Evolutionary conservation across 495 filamentous ascomycete genomes (phyloP).

Genomic region (Podospora didyma): DNA sequence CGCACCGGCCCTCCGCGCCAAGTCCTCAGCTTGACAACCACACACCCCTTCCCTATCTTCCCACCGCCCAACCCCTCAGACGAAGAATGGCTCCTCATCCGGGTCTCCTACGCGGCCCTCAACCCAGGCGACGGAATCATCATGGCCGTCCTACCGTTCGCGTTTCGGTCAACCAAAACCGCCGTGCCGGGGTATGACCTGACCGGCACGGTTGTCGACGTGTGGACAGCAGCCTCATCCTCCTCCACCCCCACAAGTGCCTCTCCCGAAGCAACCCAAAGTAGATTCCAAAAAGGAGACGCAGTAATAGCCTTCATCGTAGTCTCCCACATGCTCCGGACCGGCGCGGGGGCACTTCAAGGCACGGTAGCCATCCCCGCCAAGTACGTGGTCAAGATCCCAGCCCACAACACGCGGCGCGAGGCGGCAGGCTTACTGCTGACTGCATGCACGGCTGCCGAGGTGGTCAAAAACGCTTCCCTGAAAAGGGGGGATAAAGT

Average conservation of each 20-base stretch:
- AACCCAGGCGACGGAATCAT: conserved; percentile 37
- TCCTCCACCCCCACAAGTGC: not conserved
- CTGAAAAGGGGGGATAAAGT: conserved; percentile 25
- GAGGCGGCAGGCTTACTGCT: conserved; percentile 34
- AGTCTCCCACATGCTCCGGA: conserved; percentile 19
- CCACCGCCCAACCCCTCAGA: not conserved
- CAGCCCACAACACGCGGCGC: conserved; percentile 7
- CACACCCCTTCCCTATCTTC: conserved; percentile 19
- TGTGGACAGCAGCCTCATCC: conserved; percentile 8
- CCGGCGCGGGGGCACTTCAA: conserved; percentile 32
- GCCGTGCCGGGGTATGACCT: conserved; percentile 37
- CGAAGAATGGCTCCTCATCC: conserved; percentile 30
- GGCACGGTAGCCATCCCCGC: conserved; percentile 28
- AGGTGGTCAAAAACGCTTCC: conserved; percentile 20
- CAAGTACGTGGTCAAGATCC: conserved; percentile 21
- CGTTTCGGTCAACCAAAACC: conserved; percentile 25
- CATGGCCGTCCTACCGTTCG: conserved; percentile 28
- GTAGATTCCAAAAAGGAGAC: conserved; percentile 26
- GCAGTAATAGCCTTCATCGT: conserved; percentile 29
- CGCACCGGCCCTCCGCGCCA: conserved; percentile 12
- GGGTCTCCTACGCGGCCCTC: conserved; percentile 34
- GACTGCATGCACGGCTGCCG: conserved; percentile 30
- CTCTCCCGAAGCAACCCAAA: not conserved
- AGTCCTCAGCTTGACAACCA: conserved; percentile 14
- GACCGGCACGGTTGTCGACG: conserved; percentile 26